Percentiles rank a stretch among this genome's conserved stretches.
phyloP scores from a whole-genome alignment of 148 eudicot genomes.

The Mesembryanthemum crystallinum region DNA sequence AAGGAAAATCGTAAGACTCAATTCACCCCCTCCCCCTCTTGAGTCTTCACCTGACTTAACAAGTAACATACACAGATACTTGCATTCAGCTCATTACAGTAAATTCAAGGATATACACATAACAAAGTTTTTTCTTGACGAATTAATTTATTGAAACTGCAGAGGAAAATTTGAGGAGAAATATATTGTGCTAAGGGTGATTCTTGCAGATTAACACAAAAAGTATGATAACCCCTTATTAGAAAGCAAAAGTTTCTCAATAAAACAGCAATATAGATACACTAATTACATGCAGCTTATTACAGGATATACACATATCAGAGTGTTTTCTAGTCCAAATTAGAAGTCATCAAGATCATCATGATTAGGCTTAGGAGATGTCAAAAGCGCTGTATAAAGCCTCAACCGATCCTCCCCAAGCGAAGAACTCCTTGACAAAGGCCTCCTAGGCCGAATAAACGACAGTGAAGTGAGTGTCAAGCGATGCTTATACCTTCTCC shows the following conservation, averaged over 20 bases:
- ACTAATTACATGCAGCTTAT: neutral
- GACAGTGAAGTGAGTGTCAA: slow-evolving; percentile 79
- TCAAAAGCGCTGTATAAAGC: slow-evolving; percentile 81
- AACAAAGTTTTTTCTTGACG: no score
- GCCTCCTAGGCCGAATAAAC: slow-evolving; percentile 90
- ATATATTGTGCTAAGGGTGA: no score
- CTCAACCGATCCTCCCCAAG: slow-evolving; percentile 81
- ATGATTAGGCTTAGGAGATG: slow-evolving; percentile 93
- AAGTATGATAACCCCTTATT: neutral
- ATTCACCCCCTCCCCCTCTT: no score
- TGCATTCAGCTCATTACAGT: no score
- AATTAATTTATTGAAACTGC: no score
- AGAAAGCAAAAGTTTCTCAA: neutral
- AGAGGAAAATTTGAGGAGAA: no score
- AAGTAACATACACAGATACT: no score
- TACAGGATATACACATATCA: neutral
- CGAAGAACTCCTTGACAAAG: slow-evolving; percentile 81
- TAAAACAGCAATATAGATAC: neutral
- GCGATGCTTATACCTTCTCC: slow-evolving; percentile 83
- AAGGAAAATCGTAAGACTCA: no score
- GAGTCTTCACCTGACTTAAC: no score
- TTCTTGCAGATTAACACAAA: no score
- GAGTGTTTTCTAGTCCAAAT: neutral
- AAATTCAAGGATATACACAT: no score
- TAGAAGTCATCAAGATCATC: slow-evolving; percentile 87